Base-by-base conservation (phyloP, 257 asterid species). In the Petunia secreta region DNA sequence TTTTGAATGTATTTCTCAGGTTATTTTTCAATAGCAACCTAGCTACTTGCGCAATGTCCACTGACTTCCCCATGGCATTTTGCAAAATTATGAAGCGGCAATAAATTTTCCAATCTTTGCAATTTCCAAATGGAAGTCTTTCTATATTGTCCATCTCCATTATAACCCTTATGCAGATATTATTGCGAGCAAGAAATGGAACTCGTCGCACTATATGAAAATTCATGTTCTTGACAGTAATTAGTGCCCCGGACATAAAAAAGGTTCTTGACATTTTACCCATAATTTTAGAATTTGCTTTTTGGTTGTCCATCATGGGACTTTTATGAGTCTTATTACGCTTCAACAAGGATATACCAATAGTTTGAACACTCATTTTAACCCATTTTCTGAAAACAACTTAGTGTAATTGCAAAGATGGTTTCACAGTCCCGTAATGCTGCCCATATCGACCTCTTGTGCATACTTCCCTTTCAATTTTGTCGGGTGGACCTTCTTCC, bases 11-110 rank as follows among this genome's bases (percentile, higher is more conserved):
- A 66, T 84, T 83, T 87, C 91, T 87, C 37, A 96, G 88, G 89
- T 91, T 96, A 83, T 96, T 96, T 86, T 96, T 96, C 83, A 96
- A 88, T 52, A 96, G 94, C 87, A 96, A 83, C 73, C 99, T 98
- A 43, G 99, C 98, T 69, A 98, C 97, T 89, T 96, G 99, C 82
- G 98, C 90, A 82, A 91, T 86, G 90, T 96, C 99, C 80, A 96
- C 90, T 4, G 97, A 86, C 83, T 83, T 91, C 34, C 94, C 99
- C 99, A n/a, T n/a, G n/a, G n/a, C n/a, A n/a, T n/a, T 55, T 34
- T 55, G 62, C n/a, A 55, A 15, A 13, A 4, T 3, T 2, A 15
- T 1, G 15, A 9, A n/a, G 25, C 36, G 3, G 6, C 15, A n/a
- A 3, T 3, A 55, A 55, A 55, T 15, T 16, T 14, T 55, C 25